Conservation (phyloP, 2,329 filamentous ascomycete genomes). For the Cucurbitaria berberidis region DNA sequence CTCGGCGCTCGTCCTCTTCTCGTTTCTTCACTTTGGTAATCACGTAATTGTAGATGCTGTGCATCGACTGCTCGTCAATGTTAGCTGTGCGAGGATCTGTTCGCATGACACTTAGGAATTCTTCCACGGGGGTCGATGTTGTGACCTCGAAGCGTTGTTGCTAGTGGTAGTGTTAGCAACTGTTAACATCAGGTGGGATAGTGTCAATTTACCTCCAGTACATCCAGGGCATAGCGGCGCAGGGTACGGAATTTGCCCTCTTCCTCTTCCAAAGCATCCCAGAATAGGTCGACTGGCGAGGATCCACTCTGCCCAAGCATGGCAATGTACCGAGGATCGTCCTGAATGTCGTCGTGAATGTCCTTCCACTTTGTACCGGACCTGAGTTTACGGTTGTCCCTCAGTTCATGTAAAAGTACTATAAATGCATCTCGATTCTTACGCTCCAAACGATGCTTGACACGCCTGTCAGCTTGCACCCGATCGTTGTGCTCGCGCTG, state of each 20-base stretch:
- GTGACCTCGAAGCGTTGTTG: constrained; percentile 92
- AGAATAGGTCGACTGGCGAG: constrained; percentile 88
- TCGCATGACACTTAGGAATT: constrained; percentile 82
- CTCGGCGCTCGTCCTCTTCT: constrained; percentile 80
- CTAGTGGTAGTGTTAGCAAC: constrained; percentile 52
- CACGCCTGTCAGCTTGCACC: constrained; percentile 84
- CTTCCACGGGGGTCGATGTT: constrained; percentile 82
- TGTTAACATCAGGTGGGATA: background rate
- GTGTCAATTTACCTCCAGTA: constrained; percentile 76
- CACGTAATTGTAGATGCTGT: constrained; percentile 84
- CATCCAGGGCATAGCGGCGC: constrained; percentile 83
- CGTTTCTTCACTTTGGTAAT: constrained; percentile 85
- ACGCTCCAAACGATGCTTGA: constrained; percentile 80
- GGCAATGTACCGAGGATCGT: constrained; percentile 81
- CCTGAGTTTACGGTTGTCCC: constrained; percentile 79
- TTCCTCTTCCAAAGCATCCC: constrained; percentile 93
- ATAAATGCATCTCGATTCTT: constrained; percentile 84
- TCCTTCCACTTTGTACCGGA: constrained; percentile 90
- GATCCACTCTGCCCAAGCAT: constrained; percentile 87
- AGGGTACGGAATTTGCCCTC: constrained; percentile 83
- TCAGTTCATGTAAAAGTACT: constrained; percentile 75
- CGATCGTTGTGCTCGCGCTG: constrained; percentile 91
- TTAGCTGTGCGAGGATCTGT: constrained; percentile 87
- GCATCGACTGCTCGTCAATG: constrained; percentile 79
- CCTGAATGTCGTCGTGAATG: constrained; percentile 73